Evolutionary conservation across 306 rosid genomes (phyloP).

Genomic region (Casuarina equisetifolia): DNA sequence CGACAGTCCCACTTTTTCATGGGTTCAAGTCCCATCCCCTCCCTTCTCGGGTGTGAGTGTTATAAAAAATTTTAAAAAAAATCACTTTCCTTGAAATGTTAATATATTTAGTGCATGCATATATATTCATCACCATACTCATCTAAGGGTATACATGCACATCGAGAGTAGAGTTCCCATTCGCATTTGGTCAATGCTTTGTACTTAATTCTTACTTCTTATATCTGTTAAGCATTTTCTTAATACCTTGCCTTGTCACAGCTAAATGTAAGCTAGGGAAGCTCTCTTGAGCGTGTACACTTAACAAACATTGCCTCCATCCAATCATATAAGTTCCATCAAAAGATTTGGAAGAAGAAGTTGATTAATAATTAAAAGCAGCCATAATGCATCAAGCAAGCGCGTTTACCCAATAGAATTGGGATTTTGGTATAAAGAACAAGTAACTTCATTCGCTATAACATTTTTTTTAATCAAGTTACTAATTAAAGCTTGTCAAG

Average conservation of each 20-base stretch:
- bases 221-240: background rate
- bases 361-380: background rate
- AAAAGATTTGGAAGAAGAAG: background rate
- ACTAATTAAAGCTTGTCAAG: no score
- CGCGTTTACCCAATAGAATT: background rate
- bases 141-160: background rate
- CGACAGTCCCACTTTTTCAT: no score
- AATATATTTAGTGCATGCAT: no score
- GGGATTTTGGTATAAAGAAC: no score
- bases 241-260: background rate
- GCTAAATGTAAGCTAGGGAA: background rate
- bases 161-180: background rate
- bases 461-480: no score
- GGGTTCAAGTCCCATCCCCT: no score
- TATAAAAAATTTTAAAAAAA: no score
- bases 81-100: no score
- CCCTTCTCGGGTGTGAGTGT: no score
- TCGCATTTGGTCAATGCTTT: background rate
- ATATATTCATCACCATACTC: no score
- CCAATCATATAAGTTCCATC: background rate
- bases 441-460: no score
- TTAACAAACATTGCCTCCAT: background rate
- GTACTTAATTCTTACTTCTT: background rate
- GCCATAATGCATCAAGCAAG: background rate
- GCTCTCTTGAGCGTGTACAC: background rate